Base-by-base conservation (phyloP, 2,329 filamentous ascomycete genomes). In the Xylaria digitata region DNA sequence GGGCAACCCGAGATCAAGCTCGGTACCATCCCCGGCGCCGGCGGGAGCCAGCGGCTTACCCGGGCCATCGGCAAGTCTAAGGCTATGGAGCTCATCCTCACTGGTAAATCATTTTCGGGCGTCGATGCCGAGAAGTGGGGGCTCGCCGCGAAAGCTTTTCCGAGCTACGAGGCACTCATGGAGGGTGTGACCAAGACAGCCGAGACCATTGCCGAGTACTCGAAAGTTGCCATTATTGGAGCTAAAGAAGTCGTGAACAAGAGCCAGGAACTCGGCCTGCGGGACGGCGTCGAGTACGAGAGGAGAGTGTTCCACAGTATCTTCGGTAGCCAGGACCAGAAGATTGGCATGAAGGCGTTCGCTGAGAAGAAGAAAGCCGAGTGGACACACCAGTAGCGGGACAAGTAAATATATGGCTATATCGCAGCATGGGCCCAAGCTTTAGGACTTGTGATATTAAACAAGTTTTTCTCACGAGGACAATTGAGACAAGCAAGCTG, bases 231-330 rank as follows among this genome's bases (percentile, higher is more conserved):
- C 1, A 89, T 97, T 65, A 89, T 93, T 82, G 96, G 92, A 11
- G 91, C 88, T 64, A 99, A 99, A 86, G 96, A 99, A 85, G 95
- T 96, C n/a, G 95, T 99, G 63, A 97, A 98, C 80, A 98, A 97
- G 89, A 97, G 94, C 80, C 94, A 98, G 84, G 96, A 99, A 75
- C 81, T 97, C 73, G 85, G 90, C 3, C 82, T 99, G 66, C 84
- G 92, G 73, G 96, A 98, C 76, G 96, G 96, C 15, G 92, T 99
- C 1, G 96, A 99, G 82, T 98, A 89, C 81, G 96, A 99, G 86
- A 87, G 96, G 77, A 88, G 94, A 60, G 86, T 98, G 40, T 99
- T 99, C 85, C 96, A 99, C 81, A 87, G 90, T 30, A 77, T 97
- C 75, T 99, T 99, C 82, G 96, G 95, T 23, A 97, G 92, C 78